Evolutionary conservation across 805 yeast genomes (phyloP).

Genomic region (Kodamaea sagamina): DNA sequence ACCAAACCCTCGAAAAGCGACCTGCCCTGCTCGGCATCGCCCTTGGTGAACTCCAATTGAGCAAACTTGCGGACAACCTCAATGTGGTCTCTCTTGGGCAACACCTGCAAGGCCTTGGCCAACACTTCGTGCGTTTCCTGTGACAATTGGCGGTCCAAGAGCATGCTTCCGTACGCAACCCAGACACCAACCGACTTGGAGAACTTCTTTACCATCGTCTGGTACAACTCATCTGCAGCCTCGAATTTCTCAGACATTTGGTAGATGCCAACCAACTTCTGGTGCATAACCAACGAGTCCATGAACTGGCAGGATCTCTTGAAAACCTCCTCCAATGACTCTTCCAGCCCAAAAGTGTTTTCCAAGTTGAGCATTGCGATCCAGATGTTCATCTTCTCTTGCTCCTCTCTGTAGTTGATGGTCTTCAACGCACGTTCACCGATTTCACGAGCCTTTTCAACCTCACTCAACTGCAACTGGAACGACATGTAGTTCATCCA

Average conservation of each 20-base stretch:
- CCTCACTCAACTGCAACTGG: slow-evolving; percentile 90
- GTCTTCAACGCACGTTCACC: slow-evolving; percentile 91
- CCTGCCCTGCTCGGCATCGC: slow-evolving; percentile 93
- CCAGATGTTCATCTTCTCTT: slow-evolving; percentile 93
- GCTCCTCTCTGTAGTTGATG: slow-evolving; percentile 87
- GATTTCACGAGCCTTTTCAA: slow-evolving; percentile 91
- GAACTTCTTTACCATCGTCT: slow-evolving; percentile 69
- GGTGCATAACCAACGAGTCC: slow-evolving; percentile 85
- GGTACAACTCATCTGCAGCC: slow-evolving; percentile 70
- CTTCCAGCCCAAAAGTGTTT: slow-evolving; percentile 87
- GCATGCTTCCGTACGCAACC: slow-evolving; percentile 78
- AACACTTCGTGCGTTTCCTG: slow-evolving; percentile 73
- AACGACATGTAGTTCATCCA: slow-evolving; percentile 99
- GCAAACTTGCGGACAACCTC: slow-evolving; percentile 88
- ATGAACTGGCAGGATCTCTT: slow-evolving; percentile 84
- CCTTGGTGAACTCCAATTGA: slow-evolving; percentile 80
- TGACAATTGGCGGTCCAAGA: slow-evolving; percentile 57
- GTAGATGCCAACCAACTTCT: slow-evolving; percentile 74
- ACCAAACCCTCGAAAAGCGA: slow-evolving; percentile 90
- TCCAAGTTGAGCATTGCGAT: slow-evolving; percentile 93
- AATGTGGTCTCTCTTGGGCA: slow-evolving; percentile 72
- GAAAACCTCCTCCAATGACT: slow-evolving; percentile 76
- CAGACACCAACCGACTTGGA: slow-evolving; percentile 74
- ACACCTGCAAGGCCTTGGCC: slow-evolving; percentile 67
- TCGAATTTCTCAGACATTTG: slow-evolving; percentile 69